phyloP scores from a whole-genome alignment of 1,139 yeast species.

The Zygosaccharomyces pseudobailii region DNA sequence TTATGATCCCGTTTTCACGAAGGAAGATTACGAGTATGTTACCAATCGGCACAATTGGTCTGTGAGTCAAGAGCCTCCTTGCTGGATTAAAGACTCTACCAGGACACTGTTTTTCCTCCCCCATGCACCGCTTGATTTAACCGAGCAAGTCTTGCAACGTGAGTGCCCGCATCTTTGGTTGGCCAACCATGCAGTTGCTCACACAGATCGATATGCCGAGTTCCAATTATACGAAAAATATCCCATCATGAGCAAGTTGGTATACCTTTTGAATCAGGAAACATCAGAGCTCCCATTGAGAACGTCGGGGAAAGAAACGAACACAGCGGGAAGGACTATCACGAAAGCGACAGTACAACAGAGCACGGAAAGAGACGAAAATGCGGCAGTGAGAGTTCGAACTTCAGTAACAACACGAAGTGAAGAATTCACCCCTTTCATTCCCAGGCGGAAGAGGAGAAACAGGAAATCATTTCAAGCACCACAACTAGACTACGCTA shows the following conservation, averaged over 20 bases:
- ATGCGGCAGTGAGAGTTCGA: too few species aligned
- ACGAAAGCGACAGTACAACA: too few species aligned
- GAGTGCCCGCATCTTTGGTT: conserved; percentile 40
- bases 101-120: conserved; percentile 55
- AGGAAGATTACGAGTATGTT: conserved; percentile 41
- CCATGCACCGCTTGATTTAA: conserved; percentile 64
- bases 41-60: conserved; percentile 24
- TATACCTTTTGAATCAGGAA: conserved; percentile 27
- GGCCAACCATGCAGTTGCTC: conserved; percentile 48
- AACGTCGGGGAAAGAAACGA: too few species aligned
- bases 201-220: conserved; percentile 49
- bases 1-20: conserved; percentile 61
- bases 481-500: conserved; percentile 40
- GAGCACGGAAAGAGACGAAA: too few species aligned
- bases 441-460: conserved; percentile 30
- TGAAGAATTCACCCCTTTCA: conserved; percentile 29
- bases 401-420: conserved; percentile 1
- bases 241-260: conserved; percentile 41
- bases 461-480: conserved; percentile 30
- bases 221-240: conserved; percentile 40
- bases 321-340: too few species aligned
- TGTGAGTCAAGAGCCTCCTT: conserved; percentile 20
- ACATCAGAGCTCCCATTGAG: neutral
- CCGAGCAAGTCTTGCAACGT: conserved; percentile 40
- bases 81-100: conserved; percentile 12